These are phyloP conservation scores for Gardenia jasminoides DNA, from an alignment of 257 asterid species.

Conservation along the genomic window DNA sequence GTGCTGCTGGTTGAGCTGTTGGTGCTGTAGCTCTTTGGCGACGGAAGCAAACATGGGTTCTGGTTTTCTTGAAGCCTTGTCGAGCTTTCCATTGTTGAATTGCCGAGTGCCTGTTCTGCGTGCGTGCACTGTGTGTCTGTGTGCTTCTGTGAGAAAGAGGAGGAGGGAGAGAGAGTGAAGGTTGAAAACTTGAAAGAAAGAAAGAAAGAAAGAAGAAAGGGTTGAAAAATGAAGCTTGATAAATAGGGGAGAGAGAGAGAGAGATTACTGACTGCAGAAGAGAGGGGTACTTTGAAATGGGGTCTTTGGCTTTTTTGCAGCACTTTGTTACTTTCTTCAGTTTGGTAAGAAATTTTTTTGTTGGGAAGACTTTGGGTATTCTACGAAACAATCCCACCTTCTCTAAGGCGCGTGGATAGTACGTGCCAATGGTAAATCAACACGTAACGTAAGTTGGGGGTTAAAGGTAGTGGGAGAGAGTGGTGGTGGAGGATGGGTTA, in stretches of 20 bases:
- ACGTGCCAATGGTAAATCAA: not conserved
- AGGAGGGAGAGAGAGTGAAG: not conserved
- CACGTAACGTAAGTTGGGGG: not conserved
- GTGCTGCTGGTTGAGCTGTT: conserved; percentile 45
- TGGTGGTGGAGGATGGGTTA: not conserved
- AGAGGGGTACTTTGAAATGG: conserved; percentile 10
- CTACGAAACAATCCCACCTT: not conserved
- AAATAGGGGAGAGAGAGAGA: not conserved
- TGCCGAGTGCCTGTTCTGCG: not conserved
- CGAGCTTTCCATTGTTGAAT: conserved; percentile 47
- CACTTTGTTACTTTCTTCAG: conserved; percentile 38
- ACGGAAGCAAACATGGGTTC: conserved; percentile 31
- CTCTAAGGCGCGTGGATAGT: not conserved
- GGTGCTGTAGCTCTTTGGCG: conserved; percentile 39
- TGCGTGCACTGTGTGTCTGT: not conserved
- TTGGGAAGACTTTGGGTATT: conserved; percentile 17
- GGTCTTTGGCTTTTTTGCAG: conserved; percentile 31
- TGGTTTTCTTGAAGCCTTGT: conserved; percentile 39
- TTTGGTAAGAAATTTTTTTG: conserved; percentile 49
- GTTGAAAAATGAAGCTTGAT: not conserved
- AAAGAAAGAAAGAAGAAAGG: conserved; percentile 17
- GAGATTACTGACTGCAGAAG: not conserved
- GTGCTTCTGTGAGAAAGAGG: too few relatives aligned
- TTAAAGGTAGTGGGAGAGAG: not conserved
- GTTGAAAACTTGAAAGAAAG: not conserved